phyloP scores from a whole-genome alignment of 2,329 filamentous ascomycete species.

The Beauveria sp. region DNA sequence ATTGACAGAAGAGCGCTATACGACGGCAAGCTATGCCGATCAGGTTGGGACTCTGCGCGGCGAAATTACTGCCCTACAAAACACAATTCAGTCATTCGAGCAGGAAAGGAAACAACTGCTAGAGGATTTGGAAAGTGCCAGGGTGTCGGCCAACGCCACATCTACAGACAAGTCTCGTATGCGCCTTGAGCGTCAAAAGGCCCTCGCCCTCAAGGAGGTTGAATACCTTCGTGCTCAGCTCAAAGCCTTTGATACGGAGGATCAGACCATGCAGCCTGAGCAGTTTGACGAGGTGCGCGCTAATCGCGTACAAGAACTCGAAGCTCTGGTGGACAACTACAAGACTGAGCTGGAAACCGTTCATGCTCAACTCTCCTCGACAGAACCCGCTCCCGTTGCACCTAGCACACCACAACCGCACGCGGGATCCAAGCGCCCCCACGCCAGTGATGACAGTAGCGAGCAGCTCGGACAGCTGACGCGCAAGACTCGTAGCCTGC shows the following conservation, averaged over 20 bases:
- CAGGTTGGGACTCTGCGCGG: conserved; percentile 71
- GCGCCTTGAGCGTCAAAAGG: conserved; percentile 77
- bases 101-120: conserved; percentile 58
- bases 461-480: conserved; percentile 74
- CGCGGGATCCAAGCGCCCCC: conserved; percentile 55
- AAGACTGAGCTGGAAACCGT: conserved; percentile 69
- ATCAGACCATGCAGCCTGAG: conserved; percentile 76
- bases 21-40: conserved; percentile 71
- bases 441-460: conserved; percentile 45
- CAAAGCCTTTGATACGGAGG: conserved; percentile 80
- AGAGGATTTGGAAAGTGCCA: conserved; percentile 64
- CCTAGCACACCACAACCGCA: conserved; percentile 28
- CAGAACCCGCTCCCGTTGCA: conserved; percentile 39
- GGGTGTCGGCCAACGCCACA: conserved; percentile 37
- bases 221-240: conserved; percentile 90
- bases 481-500: conserved; percentile 81
- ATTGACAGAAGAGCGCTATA: conserved; percentile 73
- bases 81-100: conserved; percentile 64
- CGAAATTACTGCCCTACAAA: conserved; percentile 69
- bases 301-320: conserved; percentile 70
- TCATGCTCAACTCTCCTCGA: conserved; percentile 63
- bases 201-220: conserved; percentile 81
- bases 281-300: conserved; percentile 68
- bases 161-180: conserved; percentile 60
- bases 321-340: conserved; percentile 81